Base-by-base conservation (phyloP, 2,329 filamentous ascomycete genomes). In the Teratosphaeria zuluensis region DNA sequence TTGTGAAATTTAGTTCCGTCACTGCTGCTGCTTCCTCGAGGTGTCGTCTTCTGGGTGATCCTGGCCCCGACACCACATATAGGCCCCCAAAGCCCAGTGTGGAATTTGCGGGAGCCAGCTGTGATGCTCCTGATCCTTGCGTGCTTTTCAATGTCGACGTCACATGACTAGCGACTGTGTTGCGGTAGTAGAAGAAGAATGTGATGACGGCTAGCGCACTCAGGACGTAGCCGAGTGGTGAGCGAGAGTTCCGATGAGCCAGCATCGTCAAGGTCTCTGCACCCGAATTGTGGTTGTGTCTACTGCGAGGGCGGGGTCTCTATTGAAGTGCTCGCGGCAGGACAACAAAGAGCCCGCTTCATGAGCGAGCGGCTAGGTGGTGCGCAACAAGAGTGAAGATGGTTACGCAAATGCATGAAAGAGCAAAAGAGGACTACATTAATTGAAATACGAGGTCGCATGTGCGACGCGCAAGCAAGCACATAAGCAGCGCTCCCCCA, bases 21-120 rank as follows among this genome's bases (percentile, higher is more conserved):
- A 75, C 62, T 35, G 73, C 70, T 12, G 73, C 72, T 14, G 73
- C 71, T 61, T 71, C 70, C 14, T 74, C 59, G 5, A 75, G 66
- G n/a, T 63, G 60, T 30, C 67, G 58, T 32, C 66, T 65, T 31
- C 74, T 65, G 8, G 70, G 69, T 8, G 72, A 75, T 24, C 60
- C 62, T 9, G 65, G 55, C 42, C 68, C 69, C 4, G 73, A 74
- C 9, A 76, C 72, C 30, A 72, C 73, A 30, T 72, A 62, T 19
- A 76, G 66, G n/a, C 69, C 69, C 54, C 72, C 72, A 58, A 76
- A 76, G 24, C 65, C 65, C 1, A 68, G 58, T 1, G 65, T 68
- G n/a, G 60, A 62, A 56, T 68, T 68, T 2, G 63, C 65, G 3
- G 59, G 52, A 56, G 16, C 46, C 46, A 51, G 21, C 42, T 35